Evolutionary conservation across 2,329 filamentous ascomycete genomes (phyloP), one percentile per base, ranked within the genome.

Genomic region (Coleophoma cylindrospora): DNA sequence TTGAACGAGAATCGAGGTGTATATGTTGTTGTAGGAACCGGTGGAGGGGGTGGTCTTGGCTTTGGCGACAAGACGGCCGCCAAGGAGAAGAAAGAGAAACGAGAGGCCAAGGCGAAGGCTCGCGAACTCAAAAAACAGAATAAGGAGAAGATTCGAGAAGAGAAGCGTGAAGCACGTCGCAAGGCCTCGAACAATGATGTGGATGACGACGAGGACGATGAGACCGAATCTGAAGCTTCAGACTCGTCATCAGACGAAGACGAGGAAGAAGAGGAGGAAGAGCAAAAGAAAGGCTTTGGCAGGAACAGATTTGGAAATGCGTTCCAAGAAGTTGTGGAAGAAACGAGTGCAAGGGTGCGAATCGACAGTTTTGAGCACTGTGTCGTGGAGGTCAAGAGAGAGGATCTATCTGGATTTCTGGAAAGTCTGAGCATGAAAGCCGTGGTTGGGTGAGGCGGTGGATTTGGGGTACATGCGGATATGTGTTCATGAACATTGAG

Each of bases 281-380:
- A 71, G 14, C 73, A 73, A 34, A 79, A 79, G 45, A 80, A 80
- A 54, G 84, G 86, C 0, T 87, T 88, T 48, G 87, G 91, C 2
- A 72, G 89, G 47, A 99, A 97, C 69, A 83, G 87, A 45, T 99
- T 99, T 63, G 94, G 94, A 8, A 91, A 86, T 61, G 92, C 94
- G 3, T 99, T 99, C 68, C 91, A 96, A 66, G 91, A 96, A 64
- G 94, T 97, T 1, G 88, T 96, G 2, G 81, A 86, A 47, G 90
- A 96, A 74, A 97, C 92, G 14, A 94, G 86, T 52, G 89, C 92
- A 0, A 74, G 91, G 14, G 91, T 97, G 17, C 77, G 91, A 53
- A 95, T 96, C 64, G 94, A 99, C 69, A 95, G 89, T 67, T 99
- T 99, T 63, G 94, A 99, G 70, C 89, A 96, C 67, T 95, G 90